Conservation (phyloP, 371 early-diverging fungal genomes). For the Globomyces sp. region DNA sequence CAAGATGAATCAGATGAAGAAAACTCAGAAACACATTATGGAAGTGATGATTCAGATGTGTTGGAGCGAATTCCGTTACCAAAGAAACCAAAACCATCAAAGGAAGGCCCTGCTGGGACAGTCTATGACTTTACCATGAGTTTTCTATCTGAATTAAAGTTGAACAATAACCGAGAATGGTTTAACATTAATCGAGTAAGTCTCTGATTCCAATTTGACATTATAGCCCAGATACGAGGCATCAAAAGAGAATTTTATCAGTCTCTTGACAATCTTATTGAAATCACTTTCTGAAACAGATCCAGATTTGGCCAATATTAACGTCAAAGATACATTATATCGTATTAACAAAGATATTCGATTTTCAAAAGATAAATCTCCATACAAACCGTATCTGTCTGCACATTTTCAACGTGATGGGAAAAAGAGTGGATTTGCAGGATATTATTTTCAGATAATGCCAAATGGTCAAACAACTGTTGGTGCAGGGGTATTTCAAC, state of each 20-base stretch:
- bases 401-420: neutral
- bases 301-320: neutral
- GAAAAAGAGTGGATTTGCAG: neutral
- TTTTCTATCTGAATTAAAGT: neutral
- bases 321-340: conserved; percentile 2
- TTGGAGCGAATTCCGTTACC: too few relatives aligned
- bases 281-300: neutral
- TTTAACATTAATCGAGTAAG: neutral
- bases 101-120: conserved; percentile 2
- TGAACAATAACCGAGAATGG: conserved; percentile 16
- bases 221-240: neutral
- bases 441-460: conserved; percentile 1
- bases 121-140: neutral
- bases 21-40: too few relatives aligned
- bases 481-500: conserved; percentile 10
- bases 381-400: conserved; percentile 2
- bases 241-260: conserved; percentile 6
- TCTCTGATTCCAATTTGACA: neutral
- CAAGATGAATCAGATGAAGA: too few relatives aligned
- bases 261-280: neutral
- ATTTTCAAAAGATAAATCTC: neutral
- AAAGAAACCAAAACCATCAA: neutral
- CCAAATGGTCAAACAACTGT: conserved; percentile 6
- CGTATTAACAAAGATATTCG: conserved; percentile 6
- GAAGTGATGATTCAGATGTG: too few relatives aligned